These are phyloP conservation scores for Mortierella sp. DNA, from an alignment of 371 early-diverging fungal species.

Conservation along the genomic window DNA sequence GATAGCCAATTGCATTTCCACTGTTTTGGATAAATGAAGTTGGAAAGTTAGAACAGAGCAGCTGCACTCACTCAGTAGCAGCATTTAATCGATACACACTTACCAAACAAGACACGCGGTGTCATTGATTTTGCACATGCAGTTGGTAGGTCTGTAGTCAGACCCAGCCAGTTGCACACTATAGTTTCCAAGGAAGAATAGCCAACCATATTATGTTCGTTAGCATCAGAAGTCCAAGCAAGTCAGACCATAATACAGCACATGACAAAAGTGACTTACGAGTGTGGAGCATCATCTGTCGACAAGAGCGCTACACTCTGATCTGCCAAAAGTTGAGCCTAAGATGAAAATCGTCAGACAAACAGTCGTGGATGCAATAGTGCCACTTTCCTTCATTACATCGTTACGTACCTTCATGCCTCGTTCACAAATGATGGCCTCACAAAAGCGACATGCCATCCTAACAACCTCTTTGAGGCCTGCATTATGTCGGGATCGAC, in stretches of 20 bases:
- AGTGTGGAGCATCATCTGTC: conserved; percentile 86
- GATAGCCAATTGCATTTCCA: conserved; percentile 96
- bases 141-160: conserved; percentile 90
- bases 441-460: conserved; percentile 67
- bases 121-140: conserved; percentile 90
- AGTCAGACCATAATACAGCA: neutral
- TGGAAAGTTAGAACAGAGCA: neutral
- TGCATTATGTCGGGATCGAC: conserved; percentile 17
- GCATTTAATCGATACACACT: too few relatives aligned
- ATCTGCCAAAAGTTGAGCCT: conserved; percentile 78
- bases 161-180: conserved; percentile 86
- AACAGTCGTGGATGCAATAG: neutral
- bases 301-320: conserved; percentile 86
- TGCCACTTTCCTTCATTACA: neutral
- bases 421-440: conserved; percentile 72
- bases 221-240: neutral
- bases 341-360: neutral
- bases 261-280: conserved; percentile 62
- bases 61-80: too few relatives aligned
- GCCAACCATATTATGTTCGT: neutral
- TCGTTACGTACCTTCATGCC: conserved; percentile 82
- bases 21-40: conserved; percentile 61
- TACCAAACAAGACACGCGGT: conserved; percentile 93
- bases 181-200: neutral
- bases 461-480: conserved; percentile 50